phyloP scores from a whole-genome alignment of 257 asterid genomes.

The Fraxinus pennsylvanica region DNA sequence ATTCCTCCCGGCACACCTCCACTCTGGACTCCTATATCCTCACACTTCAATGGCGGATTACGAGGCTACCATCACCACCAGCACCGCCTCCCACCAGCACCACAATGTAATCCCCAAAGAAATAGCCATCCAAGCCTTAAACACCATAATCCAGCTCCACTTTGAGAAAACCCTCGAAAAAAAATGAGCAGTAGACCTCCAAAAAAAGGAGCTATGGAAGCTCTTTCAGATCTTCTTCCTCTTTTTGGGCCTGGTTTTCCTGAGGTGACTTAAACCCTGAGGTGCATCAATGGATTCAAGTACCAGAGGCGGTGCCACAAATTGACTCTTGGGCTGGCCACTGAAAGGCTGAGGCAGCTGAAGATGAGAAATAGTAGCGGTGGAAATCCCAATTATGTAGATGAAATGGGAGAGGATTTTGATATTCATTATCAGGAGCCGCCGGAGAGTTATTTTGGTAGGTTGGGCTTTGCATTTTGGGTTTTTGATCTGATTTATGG shows the following conservation, averaged over 20 bases:
- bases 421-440: slow-evolving; percentile 94
- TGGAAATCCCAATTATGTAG: slow-evolving; percentile 30
- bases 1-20: too few relatives aligned
- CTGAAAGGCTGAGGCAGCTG: slow-evolving; percentile 74
- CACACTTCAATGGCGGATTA: slow-evolving; percentile 69
- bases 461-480: slow-evolving; percentile 94
- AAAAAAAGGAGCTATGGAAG: slow-evolving; percentile 84
- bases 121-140: slow-evolving; percentile 82
- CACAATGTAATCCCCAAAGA: slow-evolving; percentile 52
- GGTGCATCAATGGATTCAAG: slow-evolving; percentile 96
- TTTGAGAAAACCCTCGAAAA: slow-evolving; percentile 96
- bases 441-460: slow-evolving; percentile 85
- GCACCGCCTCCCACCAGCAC: slow-evolving; percentile 37
- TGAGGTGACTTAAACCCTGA: slow-evolving; percentile 82
- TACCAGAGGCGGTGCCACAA: slow-evolving; percentile 96
- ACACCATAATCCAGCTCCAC: slow-evolving; percentile 94
- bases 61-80: slow-evolving; percentile 34
- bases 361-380: slow-evolving; percentile 48
- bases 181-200: slow-evolving; percentile 76
- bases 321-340: slow-evolving; percentile 82
- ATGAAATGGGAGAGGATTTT: slow-evolving; percentile 53
- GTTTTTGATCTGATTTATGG: slow-evolving; percentile 76
- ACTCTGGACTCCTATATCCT: not conserved
- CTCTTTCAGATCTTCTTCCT: slow-evolving; percentile 85
- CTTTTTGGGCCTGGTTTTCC: slow-evolving; percentile 59